phyloP scores from a whole-genome alignment of 129 eudicot species.

The Helichrysum umbraculigerum region DNA sequence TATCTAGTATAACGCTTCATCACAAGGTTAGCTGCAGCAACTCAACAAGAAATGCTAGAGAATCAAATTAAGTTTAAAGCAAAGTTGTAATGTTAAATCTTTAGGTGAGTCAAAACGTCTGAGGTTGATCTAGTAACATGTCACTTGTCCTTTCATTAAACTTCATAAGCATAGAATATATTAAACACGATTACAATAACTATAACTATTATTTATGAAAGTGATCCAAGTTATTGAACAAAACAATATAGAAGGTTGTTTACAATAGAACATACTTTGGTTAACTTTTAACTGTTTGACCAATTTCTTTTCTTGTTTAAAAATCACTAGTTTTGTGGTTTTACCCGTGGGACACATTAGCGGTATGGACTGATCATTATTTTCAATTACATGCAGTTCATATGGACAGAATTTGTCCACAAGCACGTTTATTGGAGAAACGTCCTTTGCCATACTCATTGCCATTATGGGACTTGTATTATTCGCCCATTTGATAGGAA shows the following conservation, averaged over 20 bases:
- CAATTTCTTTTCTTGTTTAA: background rate
- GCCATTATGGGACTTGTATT: slow-evolving; percentile 86
- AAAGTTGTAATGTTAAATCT: background rate
- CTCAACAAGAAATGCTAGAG: background rate
- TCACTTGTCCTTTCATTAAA: background rate
- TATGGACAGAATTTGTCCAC: slow-evolving; percentile 80
- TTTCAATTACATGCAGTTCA: slow-evolving; percentile 60
- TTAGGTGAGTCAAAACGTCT: background rate
- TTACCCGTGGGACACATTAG: background rate
- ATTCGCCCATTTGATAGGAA: slow-evolving; percentile 91
- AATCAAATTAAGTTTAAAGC: background rate
- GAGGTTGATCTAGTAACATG: slow-evolving; percentile 2
- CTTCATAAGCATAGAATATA: background rate
- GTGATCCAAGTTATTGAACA: background rate
- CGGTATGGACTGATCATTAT: background rate
- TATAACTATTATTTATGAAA: background rate
- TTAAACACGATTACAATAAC: background rate
- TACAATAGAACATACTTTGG: background rate
- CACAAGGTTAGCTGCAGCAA: background rate
- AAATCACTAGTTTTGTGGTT: background rate
- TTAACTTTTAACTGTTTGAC: background rate
- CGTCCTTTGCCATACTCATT: slow-evolving; percentile 73
- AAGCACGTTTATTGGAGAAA: slow-evolving; percentile 82
- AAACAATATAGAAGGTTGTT: background rate
- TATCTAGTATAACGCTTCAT: background rate